Percentiles rank a stretch among this genome's conserved stretches.
Evolutionary conservation across 164 flowering plant genomes (phyloP).

Genomic region (Umbellularia californica): DNA sequence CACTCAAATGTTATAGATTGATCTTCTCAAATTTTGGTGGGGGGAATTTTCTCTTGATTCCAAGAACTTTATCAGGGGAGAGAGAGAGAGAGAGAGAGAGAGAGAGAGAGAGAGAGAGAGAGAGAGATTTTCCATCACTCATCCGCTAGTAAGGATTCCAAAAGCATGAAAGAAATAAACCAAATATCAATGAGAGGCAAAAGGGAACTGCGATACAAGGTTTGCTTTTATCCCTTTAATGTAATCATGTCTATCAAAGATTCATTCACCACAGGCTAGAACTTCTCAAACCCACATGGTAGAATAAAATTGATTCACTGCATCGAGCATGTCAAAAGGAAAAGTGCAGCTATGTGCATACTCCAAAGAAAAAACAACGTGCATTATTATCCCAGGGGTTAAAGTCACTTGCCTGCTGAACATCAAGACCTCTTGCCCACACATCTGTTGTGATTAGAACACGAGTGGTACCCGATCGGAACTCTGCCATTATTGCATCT

Average conservation of each 20-base stretch:
- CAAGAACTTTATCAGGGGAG: neutral
- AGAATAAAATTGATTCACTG: neutral
- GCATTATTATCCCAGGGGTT: neutral
- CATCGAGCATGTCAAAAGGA: neutral
- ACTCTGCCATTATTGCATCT: conserved; percentile 89
- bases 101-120: neutral
- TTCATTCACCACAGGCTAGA: neutral
- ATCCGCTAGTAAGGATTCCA: neutral
- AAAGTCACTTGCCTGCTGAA: conserved; percentile 71
- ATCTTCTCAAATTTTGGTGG: neutral
- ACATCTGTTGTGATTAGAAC: conserved; percentile 97
- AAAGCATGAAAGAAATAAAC: neutral
- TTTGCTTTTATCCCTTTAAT: neutral
- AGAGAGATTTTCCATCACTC: neutral
- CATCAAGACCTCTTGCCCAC: conserved; percentile 98
- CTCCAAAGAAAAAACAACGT: neutral
- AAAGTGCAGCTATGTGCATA: neutral
- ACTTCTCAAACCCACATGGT: neutral
- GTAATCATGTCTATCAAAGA: neutral
- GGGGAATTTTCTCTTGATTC: too few species aligned
- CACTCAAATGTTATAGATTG: neutral
- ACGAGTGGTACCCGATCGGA: conserved; percentile 71
- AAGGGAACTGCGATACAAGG: neutral
- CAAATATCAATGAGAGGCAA: neutral
- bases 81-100: too few species aligned